Conservation (phyloP, 2,329 filamentous ascomycete species). For the Aspergillus sp. region DNA sequence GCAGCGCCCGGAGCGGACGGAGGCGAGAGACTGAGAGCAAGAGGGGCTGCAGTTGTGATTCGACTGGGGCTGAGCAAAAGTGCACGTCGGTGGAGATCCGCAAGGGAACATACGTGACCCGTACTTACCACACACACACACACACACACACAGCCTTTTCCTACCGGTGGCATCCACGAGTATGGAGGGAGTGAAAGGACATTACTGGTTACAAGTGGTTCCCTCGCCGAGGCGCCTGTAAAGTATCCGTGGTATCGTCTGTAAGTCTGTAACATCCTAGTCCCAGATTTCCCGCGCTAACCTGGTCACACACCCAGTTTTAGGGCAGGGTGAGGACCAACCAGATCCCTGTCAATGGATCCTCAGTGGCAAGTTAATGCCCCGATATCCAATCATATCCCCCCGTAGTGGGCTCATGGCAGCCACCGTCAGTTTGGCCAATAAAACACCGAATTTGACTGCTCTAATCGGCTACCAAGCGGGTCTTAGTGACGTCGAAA, state of each 20-base stretch:
- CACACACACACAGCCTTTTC: background rate
- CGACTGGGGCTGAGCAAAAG: constrained; percentile 31
- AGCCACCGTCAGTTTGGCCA: constrained; percentile 18
- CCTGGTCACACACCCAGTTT: constrained; percentile 26
- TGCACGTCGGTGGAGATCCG: constrained; percentile 21
- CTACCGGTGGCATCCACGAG: background rate
- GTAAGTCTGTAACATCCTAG: constrained; percentile 16
- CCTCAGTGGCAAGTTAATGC: constrained; percentile 23
- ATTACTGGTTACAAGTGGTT: background rate
- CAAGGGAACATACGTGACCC: constrained; percentile 18
- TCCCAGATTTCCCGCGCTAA: constrained; percentile 18
- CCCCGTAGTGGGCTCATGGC: constrained; percentile 9
- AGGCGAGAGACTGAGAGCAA: constrained; percentile 21
- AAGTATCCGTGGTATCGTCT: background rate
- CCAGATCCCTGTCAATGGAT: constrained; percentile 20
- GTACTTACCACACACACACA: constrained; percentile 4
- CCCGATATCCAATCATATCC: constrained; percentile 16
- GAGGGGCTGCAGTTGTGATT: constrained; percentile 31
- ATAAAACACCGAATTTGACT: constrained; percentile 1
- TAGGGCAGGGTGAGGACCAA: constrained; percentile 20
- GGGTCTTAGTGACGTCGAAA: constrained; percentile 20
- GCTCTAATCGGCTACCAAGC: constrained; percentile 18
- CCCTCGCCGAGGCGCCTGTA: background rate
- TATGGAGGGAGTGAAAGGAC: background rate
- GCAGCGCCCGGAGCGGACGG: constrained; percentile 28